These are phyloP conservation scores for Penicillium sp. DNA, from an alignment of 2,329 filamentous ascomycete genomes.

Conservation along the genomic window DNA sequence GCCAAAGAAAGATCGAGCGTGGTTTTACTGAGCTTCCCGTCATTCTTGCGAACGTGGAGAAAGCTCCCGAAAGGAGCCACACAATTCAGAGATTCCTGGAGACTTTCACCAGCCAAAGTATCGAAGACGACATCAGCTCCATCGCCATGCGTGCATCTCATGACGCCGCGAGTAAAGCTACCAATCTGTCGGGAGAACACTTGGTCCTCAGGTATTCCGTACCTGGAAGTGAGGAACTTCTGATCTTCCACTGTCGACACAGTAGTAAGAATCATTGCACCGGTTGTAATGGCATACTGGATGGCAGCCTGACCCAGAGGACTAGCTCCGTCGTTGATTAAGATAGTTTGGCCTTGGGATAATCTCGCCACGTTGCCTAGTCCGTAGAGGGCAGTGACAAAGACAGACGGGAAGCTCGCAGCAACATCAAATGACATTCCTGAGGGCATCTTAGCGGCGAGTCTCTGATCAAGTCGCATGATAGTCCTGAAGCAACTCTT, in stretches of 20 bases:
- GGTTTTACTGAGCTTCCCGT: background rate
- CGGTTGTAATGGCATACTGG: slow-evolving; percentile 25
- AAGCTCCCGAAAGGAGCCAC: slow-evolving; percentile 27
- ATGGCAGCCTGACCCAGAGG: slow-evolving; percentile 30
- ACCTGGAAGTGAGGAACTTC: slow-evolving; percentile 14
- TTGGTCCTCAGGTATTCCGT: slow-evolving; percentile 14
- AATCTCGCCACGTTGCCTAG: slow-evolving; percentile 16
- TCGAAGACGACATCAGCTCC: slow-evolving; percentile 30
- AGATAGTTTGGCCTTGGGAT: slow-evolving; percentile 10
- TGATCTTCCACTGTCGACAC: slow-evolving; percentile 19
- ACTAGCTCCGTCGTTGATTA: slow-evolving; percentile 27
- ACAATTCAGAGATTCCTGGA: slow-evolving; percentile 22
- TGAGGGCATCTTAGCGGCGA: slow-evolving; percentile 13
- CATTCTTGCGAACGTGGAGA: slow-evolving; percentile 14
- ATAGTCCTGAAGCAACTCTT: slow-evolving; percentile 15
- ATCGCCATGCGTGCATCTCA: slow-evolving; percentile 18
- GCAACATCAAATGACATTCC: slow-evolving; percentile 15
- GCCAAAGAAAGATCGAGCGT: slow-evolving; percentile 12
- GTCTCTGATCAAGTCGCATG: slow-evolving; percentile 4
- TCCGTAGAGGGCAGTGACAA: slow-evolving; percentile 17
- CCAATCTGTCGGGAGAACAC: slow-evolving; percentile 22
- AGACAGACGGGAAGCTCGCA: slow-evolving; percentile 18
- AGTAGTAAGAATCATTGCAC: slow-evolving; percentile 21
- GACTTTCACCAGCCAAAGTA: slow-evolving; percentile 19
- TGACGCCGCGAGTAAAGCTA: slow-evolving; percentile 21